A percentile compares a stretch with the other conserved stretches of the same genome.
phyloP scores from a whole-genome alignment of 2,329 filamentous ascomycete species.

The Talaromyces verruculosus region DNA sequence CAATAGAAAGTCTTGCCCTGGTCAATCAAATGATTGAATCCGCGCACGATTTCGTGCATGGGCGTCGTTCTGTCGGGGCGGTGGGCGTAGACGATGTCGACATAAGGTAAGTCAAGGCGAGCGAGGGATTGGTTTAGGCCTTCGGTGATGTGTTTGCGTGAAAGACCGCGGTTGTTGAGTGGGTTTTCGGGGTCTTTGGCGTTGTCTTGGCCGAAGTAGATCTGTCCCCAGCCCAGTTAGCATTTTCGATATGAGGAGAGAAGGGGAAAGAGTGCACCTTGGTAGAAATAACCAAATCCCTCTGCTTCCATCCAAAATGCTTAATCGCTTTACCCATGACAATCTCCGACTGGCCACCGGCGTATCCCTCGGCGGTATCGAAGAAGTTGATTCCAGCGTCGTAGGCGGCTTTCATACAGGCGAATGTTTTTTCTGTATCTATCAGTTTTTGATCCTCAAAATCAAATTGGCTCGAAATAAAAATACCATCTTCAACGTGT shows the following conservation, averaged over 20 bases:
- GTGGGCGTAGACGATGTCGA: constrained; percentile 69
- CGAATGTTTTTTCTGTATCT: constrained; percentile 34
- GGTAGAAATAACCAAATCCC: constrained; percentile 59
- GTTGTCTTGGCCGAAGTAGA: constrained; percentile 64
- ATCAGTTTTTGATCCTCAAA: too few species aligned
- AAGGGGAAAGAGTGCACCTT: constrained; percentile 40
- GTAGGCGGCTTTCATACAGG: constrained; percentile 55
- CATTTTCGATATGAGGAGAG: background rate
- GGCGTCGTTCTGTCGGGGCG: constrained; percentile 66
- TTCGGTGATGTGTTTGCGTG: constrained; percentile 69
- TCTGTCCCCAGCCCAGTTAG: constrained; percentile 32
- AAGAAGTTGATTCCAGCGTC: constrained; percentile 59
- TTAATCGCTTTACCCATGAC: constrained; percentile 59
- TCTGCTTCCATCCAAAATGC: constrained; percentile 58
- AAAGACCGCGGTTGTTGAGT: constrained; percentile 67
- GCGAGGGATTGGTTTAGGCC: constrained; percentile 61
- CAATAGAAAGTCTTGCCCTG: constrained; percentile 69
- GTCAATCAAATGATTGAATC: constrained; percentile 69
- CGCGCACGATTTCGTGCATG: constrained; percentile 69
- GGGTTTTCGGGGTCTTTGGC: constrained; percentile 60
- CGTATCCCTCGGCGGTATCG: constrained; percentile 57
- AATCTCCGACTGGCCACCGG: constrained; percentile 54
- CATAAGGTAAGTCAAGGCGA: constrained; percentile 65
- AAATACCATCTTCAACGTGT: constrained; percentile 64
- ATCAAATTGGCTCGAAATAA: too few species aligned